Base-by-base conservation (phyloP, 2,329 filamentous ascomycete genomes). In the Sphaerulina populicola region DNA sequence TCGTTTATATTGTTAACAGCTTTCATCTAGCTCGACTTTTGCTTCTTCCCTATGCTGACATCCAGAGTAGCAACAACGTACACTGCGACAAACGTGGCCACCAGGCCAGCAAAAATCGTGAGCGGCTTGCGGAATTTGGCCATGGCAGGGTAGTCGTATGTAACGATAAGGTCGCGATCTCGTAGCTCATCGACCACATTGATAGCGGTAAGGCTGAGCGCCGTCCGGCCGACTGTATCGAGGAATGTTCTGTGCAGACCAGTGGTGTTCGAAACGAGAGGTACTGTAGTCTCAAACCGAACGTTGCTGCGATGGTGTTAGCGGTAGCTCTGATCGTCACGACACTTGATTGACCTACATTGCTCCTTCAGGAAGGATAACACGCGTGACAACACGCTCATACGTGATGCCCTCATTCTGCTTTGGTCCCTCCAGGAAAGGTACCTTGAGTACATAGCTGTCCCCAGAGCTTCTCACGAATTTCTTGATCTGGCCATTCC, bases 171-270 rank as follows among this genome's bases (percentile, higher is more conserved):
- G 58, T 93, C 83, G 30, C 86, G 82, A 64, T 90, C 88, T 48
- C 90, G 80, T 64, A 90, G 81, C 60, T 97, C 93, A 62, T 98
- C 93, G 1, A 94, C 87, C 47, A 97, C 74, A 68, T 96, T 97
- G 61, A 82, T 77, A 6, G 88, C 87, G 55, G 84, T 86, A 63
- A 98, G 77, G 45, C 79, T 83, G 54, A 98, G 76, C 0, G 83
- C 79, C 0, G 91, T 94, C 57, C 93, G 86, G 55, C 93, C 93
- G 30, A 91, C 64, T 0, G 93, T 97, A 70, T 98, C 93, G 72
- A 98, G 85, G 71, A 89, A 98, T 0, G 90, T 96, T 69, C 83
- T 84, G 72, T 93, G 81, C n/a, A 84, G 71, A 57, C 77, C 79
- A 15, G 75, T 72, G n/a, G 73, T 70, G 55, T 80, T 78, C 44